These are phyloP conservation scores for Penicillium robsamsonii DNA, from an alignment of 495 filamentous ascomycete genomes.

Conservation along the genomic window DNA sequence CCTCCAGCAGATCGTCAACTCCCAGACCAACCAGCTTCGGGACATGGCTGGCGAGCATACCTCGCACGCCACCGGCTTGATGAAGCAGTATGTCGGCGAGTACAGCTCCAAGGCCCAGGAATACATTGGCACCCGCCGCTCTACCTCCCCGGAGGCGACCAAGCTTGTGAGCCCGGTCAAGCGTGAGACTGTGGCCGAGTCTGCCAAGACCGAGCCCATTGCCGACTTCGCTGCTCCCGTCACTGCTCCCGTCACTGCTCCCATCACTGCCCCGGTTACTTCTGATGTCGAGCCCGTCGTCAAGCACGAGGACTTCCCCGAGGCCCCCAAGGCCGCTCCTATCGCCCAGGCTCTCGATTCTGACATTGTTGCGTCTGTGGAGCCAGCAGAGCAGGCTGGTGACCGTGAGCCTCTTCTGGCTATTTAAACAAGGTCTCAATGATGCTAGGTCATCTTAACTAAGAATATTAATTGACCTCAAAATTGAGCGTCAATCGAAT, in stretches of 20 bases:
- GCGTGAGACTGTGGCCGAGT: constrained; percentile 57
- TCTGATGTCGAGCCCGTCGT: constrained; percentile 17
- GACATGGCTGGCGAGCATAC: constrained; percentile 81
- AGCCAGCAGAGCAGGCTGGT: constrained; percentile 16
- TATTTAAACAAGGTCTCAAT: constrained; percentile 22
- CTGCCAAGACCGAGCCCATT: constrained; percentile 51
- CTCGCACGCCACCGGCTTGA: constrained; percentile 66
- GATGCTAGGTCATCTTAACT: background rate
- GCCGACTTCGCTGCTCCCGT: constrained; percentile 26
- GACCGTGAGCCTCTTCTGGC: constrained; percentile 41
- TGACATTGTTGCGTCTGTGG: constrained; percentile 25
- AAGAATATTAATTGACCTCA: background rate
- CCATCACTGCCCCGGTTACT: constrained; percentile 10
- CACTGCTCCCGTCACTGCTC: constrained; percentile 20
- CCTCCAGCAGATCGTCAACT: constrained; percentile 65
- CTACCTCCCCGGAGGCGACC: constrained; percentile 46
- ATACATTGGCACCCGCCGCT: constrained; percentile 57
- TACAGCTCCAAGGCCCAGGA: constrained; percentile 83
- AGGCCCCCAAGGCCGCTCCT: constrained; percentile 45
- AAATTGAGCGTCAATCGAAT: background rate
- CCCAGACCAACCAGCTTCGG: constrained; percentile 79
- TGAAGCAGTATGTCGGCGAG: constrained; percentile 79
- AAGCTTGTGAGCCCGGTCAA: constrained; percentile 37
- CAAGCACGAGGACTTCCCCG: constrained; percentile 59
- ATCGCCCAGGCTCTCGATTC: constrained; percentile 43